A percentile compares a stretch with the other conserved stretches of the same genome.
Conservation (phyloP, 1,284 basidiomycete genomes). For the Somion occarium region DNA sequence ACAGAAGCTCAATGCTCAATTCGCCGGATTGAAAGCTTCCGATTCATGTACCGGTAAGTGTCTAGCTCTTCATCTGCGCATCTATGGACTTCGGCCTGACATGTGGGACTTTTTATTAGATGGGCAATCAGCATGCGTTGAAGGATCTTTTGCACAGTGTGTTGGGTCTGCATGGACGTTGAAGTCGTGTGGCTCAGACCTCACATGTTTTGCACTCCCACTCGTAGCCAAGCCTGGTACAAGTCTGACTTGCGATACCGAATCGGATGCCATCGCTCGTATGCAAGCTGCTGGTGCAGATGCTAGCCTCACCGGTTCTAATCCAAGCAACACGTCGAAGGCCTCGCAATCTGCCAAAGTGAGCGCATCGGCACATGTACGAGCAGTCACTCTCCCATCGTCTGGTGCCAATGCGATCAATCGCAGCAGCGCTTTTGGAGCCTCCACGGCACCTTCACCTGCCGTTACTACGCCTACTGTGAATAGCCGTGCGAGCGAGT, state of each 20-base stretch:
- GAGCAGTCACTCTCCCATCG: not conserved
- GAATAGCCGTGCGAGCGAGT: not conserved
- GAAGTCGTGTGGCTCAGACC: conserved; percentile 34
- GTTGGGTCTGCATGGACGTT: conserved; percentile 30
- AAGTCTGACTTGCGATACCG: conserved; percentile 40
- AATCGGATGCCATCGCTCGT: conserved; percentile 35
- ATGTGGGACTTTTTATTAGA: conserved; percentile 30
- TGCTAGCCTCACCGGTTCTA: conserved; percentile 38
- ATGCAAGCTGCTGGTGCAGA: conserved; percentile 42
- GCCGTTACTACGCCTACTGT: not conserved
- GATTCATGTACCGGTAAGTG: conserved; percentile 33
- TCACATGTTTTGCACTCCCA: conserved; percentile 48
- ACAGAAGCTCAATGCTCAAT: conserved; percentile 43
- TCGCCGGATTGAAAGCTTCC: conserved; percentile 34
- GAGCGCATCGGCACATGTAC: conserved; percentile 1
- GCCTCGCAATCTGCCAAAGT: not conserved
- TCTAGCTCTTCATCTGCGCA: not conserved
- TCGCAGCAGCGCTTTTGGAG: not conserved
- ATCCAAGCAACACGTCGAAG: not conserved
- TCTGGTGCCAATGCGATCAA: not conserved
- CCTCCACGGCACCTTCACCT: not conserved
- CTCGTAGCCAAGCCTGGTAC: conserved; percentile 47
- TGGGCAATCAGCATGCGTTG: conserved; percentile 41
- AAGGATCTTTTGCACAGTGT: conserved; percentile 34
- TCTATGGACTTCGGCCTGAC: not conserved